Percentiles rank a stretch among this genome's conserved stretches.
phyloP scores from a whole-genome alignment of 2,329 filamentous ascomycete genomes.

The Dactylonectria estremocensis region DNA sequence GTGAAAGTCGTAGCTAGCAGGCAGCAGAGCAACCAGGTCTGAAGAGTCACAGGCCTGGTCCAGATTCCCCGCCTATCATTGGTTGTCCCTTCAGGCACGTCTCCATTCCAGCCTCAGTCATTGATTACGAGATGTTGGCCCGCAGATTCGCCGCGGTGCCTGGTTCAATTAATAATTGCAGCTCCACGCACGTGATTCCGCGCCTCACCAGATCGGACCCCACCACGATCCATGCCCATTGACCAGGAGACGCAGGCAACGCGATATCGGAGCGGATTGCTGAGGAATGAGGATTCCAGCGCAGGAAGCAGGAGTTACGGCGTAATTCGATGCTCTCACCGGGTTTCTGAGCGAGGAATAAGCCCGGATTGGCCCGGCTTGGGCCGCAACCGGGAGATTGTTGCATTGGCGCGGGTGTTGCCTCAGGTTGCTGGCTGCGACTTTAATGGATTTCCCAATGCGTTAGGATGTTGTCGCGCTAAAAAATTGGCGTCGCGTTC shows the following conservation, averaged over 20 bases:
- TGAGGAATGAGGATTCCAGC: conserved; percentile 1
- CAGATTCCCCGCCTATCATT: conserved; percentile 43
- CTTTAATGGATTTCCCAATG: conserved; percentile 49
- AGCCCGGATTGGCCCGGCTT: conserved; percentile 11
- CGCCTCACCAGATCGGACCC: conserved; percentile 34
- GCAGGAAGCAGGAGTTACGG: conserved; percentile 11
- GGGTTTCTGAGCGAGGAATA: background rate
- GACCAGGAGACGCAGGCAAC: conserved; percentile 37
- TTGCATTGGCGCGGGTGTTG: conserved; percentile 40
- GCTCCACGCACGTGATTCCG: conserved; percentile 44
- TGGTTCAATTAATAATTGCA: conserved; percentile 47
- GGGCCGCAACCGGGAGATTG: conserved; percentile 27
- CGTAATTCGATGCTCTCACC: background rate
- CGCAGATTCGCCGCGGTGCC: background rate
- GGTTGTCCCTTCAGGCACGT: conserved; percentile 31
- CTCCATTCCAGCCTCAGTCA: conserved; percentile 34
- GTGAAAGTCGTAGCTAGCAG: conserved; percentile 18
- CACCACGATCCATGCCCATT: conserved; percentile 32
- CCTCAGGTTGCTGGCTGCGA: conserved; percentile 46
- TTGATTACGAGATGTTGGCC: conserved; percentile 37
- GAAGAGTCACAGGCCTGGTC: conserved; percentile 17
- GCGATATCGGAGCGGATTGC: conserved; percentile 32
- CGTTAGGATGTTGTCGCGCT: conserved; percentile 51
- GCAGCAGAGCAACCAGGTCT: conserved; percentile 19
- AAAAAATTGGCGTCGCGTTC: conserved; percentile 53